These are phyloP conservation scores for Sparassis latifolia DNA, from an alignment of 1,284 basidiomycete genomes.

Conservation along the genomic window DNA sequence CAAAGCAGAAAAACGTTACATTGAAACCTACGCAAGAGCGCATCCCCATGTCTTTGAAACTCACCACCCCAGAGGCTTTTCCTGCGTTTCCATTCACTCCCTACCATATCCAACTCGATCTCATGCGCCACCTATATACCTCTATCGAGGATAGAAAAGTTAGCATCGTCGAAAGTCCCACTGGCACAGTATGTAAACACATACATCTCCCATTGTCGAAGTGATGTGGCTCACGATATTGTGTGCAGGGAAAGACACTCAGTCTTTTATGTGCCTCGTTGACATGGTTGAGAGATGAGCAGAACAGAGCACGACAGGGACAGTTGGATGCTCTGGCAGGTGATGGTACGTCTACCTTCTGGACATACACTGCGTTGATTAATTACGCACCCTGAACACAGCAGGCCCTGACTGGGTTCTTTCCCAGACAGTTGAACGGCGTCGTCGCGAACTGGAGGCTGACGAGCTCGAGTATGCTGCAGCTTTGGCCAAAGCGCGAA, in stretches of 20 bases:
- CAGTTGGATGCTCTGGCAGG: conserved; percentile 39
- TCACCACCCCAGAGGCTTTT: conserved; percentile 63
- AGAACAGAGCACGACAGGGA: conserved; percentile 58
- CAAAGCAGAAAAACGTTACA: no score
- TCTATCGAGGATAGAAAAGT: conserved; percentile 74
- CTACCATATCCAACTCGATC: conserved; percentile 82
- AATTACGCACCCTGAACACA: neutral
- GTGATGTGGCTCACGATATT: neutral
- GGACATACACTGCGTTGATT: neutral
- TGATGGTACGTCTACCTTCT: conserved; percentile 23
- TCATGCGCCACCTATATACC: conserved; percentile 85
- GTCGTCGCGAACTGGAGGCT: conserved; percentile 56
- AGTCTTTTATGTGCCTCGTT: conserved; percentile 76
- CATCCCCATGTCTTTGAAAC: conserved; percentile 26
- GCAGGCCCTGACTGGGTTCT: conserved; percentile 76
- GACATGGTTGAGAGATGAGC: conserved; percentile 75
- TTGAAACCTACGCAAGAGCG: no score
- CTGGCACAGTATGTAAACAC: conserved; percentile 59
- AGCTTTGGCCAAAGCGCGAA: conserved; percentile 52
- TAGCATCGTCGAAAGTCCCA: conserved; percentile 82
- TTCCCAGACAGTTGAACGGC: conserved; percentile 66
- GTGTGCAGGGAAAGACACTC: conserved; percentile 75
- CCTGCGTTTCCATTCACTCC: conserved; percentile 80
- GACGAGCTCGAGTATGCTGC: conserved; percentile 61
- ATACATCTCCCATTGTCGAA: neutral